Evolutionary conservation across 83 land plant genomes (phyloP).

Genomic region (Picea abies): DNA sequence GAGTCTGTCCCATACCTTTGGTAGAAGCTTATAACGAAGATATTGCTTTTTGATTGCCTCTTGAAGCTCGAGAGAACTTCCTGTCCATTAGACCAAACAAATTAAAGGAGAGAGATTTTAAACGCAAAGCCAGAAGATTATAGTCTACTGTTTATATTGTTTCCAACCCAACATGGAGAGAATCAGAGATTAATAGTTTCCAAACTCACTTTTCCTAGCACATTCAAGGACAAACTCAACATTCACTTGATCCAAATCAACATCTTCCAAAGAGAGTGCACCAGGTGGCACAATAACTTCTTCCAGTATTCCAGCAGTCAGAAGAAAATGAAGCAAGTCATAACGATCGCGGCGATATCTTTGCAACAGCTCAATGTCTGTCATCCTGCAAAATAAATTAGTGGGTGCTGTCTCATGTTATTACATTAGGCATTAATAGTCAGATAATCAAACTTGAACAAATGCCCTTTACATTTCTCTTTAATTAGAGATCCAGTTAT

Average conservation of each 20-base stretch:
- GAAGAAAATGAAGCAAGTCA: slow-evolving; percentile 39
- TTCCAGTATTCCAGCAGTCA: slow-evolving; percentile 34
- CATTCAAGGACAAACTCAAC: slow-evolving; percentile 44
- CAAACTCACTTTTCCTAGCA: slow-evolving; percentile 41
- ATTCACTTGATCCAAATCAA: slow-evolving; percentile 46
- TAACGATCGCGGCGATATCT: slow-evolving; percentile 48
- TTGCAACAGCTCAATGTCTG: slow-evolving; percentile 33
- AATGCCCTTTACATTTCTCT: too few relatives aligned
- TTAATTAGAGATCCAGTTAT: too few relatives aligned
- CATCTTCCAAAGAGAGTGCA: slow-evolving; percentile 42
- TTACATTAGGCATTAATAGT: too few relatives aligned
- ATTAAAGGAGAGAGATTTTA: not conserved
- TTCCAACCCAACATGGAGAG: too few relatives aligned
- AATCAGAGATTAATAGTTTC: slow-evolving; percentile 4
- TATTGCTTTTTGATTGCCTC: slow-evolving; percentile 41
- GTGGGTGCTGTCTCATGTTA: too few relatives aligned
- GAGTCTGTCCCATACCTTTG: slow-evolving; percentile 26
- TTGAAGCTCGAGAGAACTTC: slow-evolving; percentile 35
- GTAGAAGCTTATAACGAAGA: slow-evolving; percentile 35
- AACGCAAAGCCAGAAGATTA: not conserved
- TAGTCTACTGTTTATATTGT: too few relatives aligned
- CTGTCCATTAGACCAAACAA: slow-evolving; percentile 22
- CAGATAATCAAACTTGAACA: too few relatives aligned
- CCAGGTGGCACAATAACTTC: slow-evolving; percentile 52
- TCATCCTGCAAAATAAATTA: slow-evolving; percentile 17